Conservation (phyloP, 2,329 filamentous ascomycete species). For the Trichoderma afroharzianum region DNA sequence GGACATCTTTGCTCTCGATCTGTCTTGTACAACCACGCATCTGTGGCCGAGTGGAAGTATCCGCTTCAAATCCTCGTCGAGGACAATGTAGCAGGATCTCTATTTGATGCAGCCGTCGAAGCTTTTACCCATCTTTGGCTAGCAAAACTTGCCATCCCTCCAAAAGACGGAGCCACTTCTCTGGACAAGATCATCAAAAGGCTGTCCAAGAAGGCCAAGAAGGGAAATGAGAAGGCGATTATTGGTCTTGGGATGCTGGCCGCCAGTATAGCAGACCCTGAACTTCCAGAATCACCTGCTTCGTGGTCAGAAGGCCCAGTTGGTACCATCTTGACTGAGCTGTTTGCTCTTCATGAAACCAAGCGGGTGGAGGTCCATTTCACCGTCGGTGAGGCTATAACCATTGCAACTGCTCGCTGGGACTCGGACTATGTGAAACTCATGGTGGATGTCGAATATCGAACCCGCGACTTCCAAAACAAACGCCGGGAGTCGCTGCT, state of each 20-base stretch:
- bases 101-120: slow-evolving; percentile 45
- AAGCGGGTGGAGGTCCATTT: slow-evolving; percentile 87
- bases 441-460: slow-evolving; percentile 68
- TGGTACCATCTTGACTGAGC: slow-evolving; percentile 57
- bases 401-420: slow-evolving; percentile 76
- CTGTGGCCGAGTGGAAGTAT: slow-evolving; percentile 28
- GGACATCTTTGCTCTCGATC: slow-evolving; percentile 43
- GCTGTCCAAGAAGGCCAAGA: slow-evolving; percentile 66
- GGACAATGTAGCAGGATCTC: slow-evolving; percentile 30
- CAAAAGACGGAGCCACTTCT: slow-evolving; percentile 27
- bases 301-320: slow-evolving; percentile 40
- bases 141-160: slow-evolving; percentile 39
- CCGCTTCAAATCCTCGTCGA: slow-evolving; percentile 33
- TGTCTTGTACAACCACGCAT: slow-evolving; percentile 40
- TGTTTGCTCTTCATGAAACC: slow-evolving; percentile 78
- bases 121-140: slow-evolving; percentile 46
- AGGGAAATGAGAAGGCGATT: slow-evolving; percentile 79
- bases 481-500: slow-evolving; percentile 43
- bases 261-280: slow-evolving; percentile 38
- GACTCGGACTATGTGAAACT: slow-evolving; percentile 74
- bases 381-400: slow-evolving; percentile 82
- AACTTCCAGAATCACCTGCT: not conserved
- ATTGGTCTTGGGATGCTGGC: slow-evolving; percentile 74
- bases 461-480: slow-evolving; percentile 33
- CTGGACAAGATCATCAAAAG: slow-evolving; percentile 54